Evolutionary conservation across 1,284 basidiomycete genomes (phyloP).

Genomic region (Sanguinoderma infundibulare): DNA sequence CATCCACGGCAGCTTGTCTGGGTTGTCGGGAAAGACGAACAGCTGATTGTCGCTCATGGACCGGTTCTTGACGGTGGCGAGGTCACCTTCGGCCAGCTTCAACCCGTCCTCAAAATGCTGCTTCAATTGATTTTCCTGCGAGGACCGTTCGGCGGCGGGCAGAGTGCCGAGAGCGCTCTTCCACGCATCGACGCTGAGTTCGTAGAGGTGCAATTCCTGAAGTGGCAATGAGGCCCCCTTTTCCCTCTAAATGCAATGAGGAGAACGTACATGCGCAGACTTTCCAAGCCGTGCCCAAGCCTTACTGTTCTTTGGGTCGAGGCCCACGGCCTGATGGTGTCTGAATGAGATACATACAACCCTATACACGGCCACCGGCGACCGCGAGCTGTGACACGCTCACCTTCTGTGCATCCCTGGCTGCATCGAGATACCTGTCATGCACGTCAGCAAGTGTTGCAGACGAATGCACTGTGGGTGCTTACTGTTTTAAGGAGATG

Average conservation of each 20-base stretch:
- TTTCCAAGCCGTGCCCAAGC: conserved; percentile 39
- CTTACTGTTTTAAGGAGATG: conserved; percentile 23
- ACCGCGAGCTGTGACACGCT: not conserved
- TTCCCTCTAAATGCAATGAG: not conserved
- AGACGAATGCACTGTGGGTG: not conserved
- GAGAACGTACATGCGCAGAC: conserved; percentile 33
- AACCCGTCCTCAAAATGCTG: conserved; percentile 32
- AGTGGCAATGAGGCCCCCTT: not conserved
- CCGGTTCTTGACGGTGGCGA: conserved; percentile 4
- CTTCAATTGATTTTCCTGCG: conserved; percentile 32
- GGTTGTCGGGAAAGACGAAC: not conserved
- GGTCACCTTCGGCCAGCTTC: conserved; percentile 10
- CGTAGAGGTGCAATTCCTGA: conserved; percentile 23
- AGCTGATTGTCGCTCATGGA: conserved; percentile 8
- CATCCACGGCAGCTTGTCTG: conserved; percentile 17
- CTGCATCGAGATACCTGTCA: conserved; percentile 28
- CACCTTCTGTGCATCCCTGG: conserved; percentile 27
- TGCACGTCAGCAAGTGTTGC: not conserved
- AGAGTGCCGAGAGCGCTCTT: conserved; percentile 30
- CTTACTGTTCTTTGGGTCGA: conserved; percentile 42
- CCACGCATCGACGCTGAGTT: conserved; percentile 27
- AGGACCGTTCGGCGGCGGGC: conserved; percentile 24
- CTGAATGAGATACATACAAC: not conserved
- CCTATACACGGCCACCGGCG: too few relatives aligned
- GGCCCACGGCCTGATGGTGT: conserved; percentile 34